Percentiles rank a stretch among this genome's conserved stretches.
Evolutionary conservation across 192 early-diverging fungal genomes (phyloP).

Genomic region (Backusella liffmaniae): DNA sequence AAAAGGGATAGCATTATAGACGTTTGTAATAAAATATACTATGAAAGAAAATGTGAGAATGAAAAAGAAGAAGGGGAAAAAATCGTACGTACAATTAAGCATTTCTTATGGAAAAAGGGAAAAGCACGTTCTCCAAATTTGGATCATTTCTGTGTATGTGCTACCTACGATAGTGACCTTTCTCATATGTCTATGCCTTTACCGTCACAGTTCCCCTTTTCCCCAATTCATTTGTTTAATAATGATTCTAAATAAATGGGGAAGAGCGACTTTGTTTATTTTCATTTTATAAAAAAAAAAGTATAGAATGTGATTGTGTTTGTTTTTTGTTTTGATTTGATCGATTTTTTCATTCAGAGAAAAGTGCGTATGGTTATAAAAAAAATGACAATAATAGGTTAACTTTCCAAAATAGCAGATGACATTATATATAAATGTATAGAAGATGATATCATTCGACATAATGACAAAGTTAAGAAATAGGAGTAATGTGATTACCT

Average conservation of each 20-base stretch:
- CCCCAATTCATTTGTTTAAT: conserved; percentile 1
- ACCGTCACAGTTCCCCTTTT: not conserved
- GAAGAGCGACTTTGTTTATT: not conserved
- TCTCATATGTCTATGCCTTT: not conserved
- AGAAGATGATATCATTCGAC: not conserved
- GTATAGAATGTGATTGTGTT: not conserved
- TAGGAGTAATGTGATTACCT: not conserved
- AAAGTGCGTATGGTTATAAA: not conserved
- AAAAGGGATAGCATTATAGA: not conserved
- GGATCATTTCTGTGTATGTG: not conserved
- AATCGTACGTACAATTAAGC: not conserved
- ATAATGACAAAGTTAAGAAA: not conserved
- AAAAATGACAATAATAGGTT: not conserved
- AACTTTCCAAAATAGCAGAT: not conserved
- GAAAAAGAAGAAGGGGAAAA: not conserved
- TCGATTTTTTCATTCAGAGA: not conserved
- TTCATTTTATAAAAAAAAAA: not conserved
- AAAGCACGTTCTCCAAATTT: not conserved
- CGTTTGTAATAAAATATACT: not conserved
- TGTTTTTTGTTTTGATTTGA: not conserved
- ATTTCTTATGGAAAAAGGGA: not conserved
- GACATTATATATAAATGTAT: not conserved
- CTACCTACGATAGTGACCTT: not conserved
- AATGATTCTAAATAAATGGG: not conserved
- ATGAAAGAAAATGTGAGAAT: not conserved